These are phyloP conservation scores for Rosellinia necatrix DNA, from an alignment of 2,329 filamentous ascomycete genomes.

Conservation along the genomic window DNA sequence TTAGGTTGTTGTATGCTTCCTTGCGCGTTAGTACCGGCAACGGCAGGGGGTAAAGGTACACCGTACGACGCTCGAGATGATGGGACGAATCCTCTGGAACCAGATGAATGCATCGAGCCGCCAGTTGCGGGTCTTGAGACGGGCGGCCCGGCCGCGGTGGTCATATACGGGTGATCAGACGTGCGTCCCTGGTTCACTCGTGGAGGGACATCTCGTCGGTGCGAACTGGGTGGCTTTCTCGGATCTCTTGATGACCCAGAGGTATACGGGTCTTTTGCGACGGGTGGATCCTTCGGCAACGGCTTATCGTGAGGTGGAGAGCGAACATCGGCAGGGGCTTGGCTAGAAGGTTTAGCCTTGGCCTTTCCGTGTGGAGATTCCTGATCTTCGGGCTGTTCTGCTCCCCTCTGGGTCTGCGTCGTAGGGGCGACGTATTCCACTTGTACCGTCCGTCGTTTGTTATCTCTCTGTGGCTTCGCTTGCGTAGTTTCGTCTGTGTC, in stretches of 20 bases:
- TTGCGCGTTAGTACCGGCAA: constrained; percentile 86
- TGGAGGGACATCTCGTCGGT: constrained; percentile 52
- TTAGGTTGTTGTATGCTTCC: constrained; percentile 85
- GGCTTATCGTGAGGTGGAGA: constrained; percentile 58
- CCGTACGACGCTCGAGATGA: constrained; percentile 75
- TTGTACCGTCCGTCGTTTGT: constrained; percentile 92
- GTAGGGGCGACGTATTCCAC: constrained; percentile 95
- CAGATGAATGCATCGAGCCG: constrained; percentile 73
- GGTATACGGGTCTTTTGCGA: constrained; percentile 49
- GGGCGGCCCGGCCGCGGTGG: constrained; percentile 49
- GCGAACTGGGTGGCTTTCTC: constrained; percentile 53
- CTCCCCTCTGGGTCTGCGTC: constrained; percentile 80
- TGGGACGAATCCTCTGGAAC: constrained; percentile 63
- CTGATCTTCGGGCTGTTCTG: constrained; percentile 40
- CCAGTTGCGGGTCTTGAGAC: constrained; percentile 75
- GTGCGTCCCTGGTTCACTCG: constrained; percentile 56
- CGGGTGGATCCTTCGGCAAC: constrained; percentile 61
- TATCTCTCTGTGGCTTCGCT: constrained; percentile 75
- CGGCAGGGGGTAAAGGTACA: constrained; percentile 82
- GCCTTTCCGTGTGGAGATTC: constrained; percentile 44
- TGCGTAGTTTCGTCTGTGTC: constrained; percentile 63
- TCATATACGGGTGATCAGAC: constrained; percentile 60
- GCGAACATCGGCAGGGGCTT: constrained; percentile 54
- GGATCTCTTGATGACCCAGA: constrained; percentile 41
- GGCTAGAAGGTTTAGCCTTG: constrained; percentile 58